A percentile compares a stretch with the other conserved stretches of the same genome.
phyloP scores from a whole-genome alignment of 305 asterid species.

The Fraxinus platypoda region DNA sequence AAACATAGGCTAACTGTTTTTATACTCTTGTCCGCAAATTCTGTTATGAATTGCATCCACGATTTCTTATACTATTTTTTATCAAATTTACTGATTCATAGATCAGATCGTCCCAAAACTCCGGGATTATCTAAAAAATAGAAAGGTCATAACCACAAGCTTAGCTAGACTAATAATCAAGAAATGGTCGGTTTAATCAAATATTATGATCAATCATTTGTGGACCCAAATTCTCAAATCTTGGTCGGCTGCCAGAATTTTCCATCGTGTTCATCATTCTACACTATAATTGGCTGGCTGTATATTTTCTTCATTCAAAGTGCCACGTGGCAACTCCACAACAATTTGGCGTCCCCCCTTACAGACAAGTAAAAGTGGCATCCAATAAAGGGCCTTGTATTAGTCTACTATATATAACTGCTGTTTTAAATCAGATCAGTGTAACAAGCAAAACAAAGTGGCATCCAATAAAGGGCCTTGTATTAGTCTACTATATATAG shows the following conservation, averaged over 20 bases:
- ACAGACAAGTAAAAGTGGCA: slow-evolving; percentile 19
- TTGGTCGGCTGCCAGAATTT: not conserved
- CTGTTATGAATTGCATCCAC: not conserved
- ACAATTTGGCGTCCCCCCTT: not conserved
- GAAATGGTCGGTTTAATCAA: too few species aligned
- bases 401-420: not conserved
- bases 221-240: not conserved
- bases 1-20: too few species aligned
- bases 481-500: not conserved
- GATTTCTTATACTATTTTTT: not conserved
- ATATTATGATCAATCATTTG: not conserved
- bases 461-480: too few species aligned
- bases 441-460: not conserved
- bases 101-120: not conserved
- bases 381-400: not conserved
- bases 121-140: too few species aligned
- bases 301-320: not conserved
- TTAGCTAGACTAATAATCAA: not conserved
- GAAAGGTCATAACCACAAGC: not conserved
- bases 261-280: not conserved
- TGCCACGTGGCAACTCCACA: slow-evolving; percentile 35
- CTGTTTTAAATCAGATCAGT: not conserved
- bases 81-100: not conserved
- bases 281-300: slow-evolving; percentile 14
- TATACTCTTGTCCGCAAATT: not conserved